phyloP scores from a whole-genome alignment of 2,329 filamentous ascomycete species.

The Trichoderma sp. region DNA sequence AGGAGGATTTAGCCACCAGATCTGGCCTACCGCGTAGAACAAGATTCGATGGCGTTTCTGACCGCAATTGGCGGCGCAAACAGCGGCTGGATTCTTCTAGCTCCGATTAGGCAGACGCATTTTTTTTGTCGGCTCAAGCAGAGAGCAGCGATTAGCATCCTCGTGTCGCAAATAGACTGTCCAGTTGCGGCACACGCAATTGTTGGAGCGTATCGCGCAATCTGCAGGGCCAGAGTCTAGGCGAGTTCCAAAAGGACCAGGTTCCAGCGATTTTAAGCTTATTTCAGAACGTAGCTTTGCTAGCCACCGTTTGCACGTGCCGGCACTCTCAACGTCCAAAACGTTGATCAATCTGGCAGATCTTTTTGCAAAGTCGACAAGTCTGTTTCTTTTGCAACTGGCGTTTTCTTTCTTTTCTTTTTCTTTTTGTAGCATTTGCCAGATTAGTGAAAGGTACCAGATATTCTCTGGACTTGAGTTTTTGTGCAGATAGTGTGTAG shows the following conservation, averaged over 20 bases:
- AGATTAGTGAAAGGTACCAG: too few species aligned
- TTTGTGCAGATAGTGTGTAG: not conserved
- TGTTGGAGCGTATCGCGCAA: conserved; percentile 16
- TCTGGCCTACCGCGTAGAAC: not conserved
- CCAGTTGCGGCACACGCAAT: conserved; percentile 1
- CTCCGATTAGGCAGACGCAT: not conserved
- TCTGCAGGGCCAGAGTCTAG: not conserved
- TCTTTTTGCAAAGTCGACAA: not conserved
- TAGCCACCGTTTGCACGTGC: conserved; percentile 8
- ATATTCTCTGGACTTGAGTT: not conserved
- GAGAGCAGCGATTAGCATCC: not conserved
- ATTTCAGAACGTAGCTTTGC: conserved; percentile 8
- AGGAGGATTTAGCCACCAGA: not conserved
- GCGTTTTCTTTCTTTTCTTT: not conserved
- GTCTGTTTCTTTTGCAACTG: not conserved
- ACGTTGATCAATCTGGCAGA: not conserved
- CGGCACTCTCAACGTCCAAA: not conserved
- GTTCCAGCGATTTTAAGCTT: conserved; percentile 10
- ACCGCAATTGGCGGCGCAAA: not conserved
- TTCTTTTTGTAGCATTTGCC: not conserved
- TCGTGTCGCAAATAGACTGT: not conserved
- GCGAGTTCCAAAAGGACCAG: not conserved
- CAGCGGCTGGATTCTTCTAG: not conserved
- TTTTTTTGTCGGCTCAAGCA: not conserved
- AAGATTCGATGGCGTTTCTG: not conserved